These are phyloP conservation scores for Bolboschoenus planiculmis DNA, from an alignment of 176 grass and related monocot species.

Conservation along the genomic window DNA sequence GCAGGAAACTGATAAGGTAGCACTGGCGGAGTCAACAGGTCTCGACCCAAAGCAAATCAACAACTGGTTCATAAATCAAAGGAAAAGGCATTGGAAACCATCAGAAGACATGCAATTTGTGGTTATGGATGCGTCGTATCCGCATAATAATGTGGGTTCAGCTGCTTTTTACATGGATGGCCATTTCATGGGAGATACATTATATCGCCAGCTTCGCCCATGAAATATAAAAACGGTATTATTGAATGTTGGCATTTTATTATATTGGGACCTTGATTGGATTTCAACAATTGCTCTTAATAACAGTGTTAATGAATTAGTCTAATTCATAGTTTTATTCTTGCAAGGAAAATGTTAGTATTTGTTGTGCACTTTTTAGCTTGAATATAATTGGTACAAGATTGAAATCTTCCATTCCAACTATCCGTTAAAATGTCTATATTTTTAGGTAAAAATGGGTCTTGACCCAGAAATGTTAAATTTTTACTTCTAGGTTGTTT, in stretches of 20 bases:
- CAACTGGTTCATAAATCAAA: constrained; percentile 97
- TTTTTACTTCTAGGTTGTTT: too few relatives aligned
- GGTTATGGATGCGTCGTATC: constrained; percentile 29
- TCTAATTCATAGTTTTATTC: not conserved
- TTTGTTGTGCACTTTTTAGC: not conserved
- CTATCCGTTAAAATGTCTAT: too few relatives aligned
- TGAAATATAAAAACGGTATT: not conserved
- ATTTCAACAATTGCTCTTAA: not conserved
- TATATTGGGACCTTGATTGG: not conserved
- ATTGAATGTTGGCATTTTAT: not conserved
- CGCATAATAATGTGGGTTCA: constrained; percentile 27
- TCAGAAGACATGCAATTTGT: constrained; percentile 39
- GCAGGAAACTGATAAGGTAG: constrained; percentile 67
- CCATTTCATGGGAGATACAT: constrained; percentile 39
- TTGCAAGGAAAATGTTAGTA: not conserved
- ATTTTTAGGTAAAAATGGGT: too few relatives aligned
- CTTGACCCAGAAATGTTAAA: not conserved
- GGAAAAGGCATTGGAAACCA: constrained; percentile 86
- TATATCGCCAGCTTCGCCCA: constrained; percentile 4
- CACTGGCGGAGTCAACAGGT: constrained; percentile 56
- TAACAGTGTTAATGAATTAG: not conserved
- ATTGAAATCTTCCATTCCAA: too few relatives aligned
- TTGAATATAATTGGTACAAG: not conserved
- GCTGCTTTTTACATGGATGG: constrained; percentile 36
- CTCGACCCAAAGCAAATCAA: constrained; percentile 87